Base-by-base conservation (phyloP, 2,329 filamentous ascomycete genomes). In the Aspergillus hiratsukae region DNA sequence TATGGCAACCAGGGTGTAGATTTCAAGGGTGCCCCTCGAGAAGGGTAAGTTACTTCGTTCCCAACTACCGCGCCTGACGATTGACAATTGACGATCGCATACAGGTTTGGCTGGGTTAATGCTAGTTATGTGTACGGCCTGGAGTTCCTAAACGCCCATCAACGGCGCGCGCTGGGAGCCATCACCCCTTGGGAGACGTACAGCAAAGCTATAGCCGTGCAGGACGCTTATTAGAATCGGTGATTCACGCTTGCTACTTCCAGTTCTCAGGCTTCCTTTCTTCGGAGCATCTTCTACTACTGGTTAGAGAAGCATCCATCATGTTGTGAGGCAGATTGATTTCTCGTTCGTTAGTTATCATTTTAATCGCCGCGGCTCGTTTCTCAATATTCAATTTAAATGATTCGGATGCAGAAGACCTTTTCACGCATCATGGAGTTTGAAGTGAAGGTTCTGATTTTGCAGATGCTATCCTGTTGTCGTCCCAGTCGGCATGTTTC, bases 51-150 rank as follows among this genome's bases (percentile, higher is more conserved):
- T 40, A 25, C 52, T 41, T 48, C 31, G 49, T 45, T 48, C 40
- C 53, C 49, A 56, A 28, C 31, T 58, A 40, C 6, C 25, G 27
- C 17, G 8, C 14, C 3, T 7, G n/a, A 59, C 61, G 57, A 60
- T 53, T 49, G 23, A 46, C 21, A 40, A 25, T 19, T 10, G 48
- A 51, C n/a, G n/a, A n/a, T n/a, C n/a, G n/a, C n/a, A n/a, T 55
- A 51, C 69, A 96, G 93, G 56, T 99, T 99, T 70, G 94, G 93
- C 52, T 99, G 94, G 94, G 94, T 97, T 68, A 99, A 99, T 71
- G 93, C 94, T 67, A 97, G 92, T 72, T 99, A 96, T 72, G 89
- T 97, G 56, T 95, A 95, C 69, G 94, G 93, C 43, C 81, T 97
- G 58, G 87, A 92, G 63, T 89, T 97, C 64, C 82, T 96, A 58